Base-by-base conservation (phyloP, 805 yeast genomes). In the Candida saitoana region DNA sequence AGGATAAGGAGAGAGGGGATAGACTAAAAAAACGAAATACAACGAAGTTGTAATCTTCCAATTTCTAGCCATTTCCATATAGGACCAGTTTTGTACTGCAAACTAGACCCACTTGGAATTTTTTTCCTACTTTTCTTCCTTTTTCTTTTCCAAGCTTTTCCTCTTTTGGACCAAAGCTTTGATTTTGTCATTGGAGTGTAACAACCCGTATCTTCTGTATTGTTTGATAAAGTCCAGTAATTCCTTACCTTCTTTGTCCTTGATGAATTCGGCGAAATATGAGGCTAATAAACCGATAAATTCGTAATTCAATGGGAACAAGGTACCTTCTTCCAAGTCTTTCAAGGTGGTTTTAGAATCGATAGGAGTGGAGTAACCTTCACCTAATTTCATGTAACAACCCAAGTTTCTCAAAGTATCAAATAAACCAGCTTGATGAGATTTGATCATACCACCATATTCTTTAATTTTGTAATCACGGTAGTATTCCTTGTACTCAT, bases 401-500 rank as follows among this genome's bases (percentile, higher is more conserved):
- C 93, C 93, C 45, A 82, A 76, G 48, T 71, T 71, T 47, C 61
- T 65, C 49, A 88, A 71, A 36, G 61, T 67, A 24, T 73, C 76
- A 50, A 90, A 79, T 38, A 81, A 57, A 16, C 96, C 96, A 19
- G 76, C 68, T 57, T 78, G 79, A 59, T 79, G 84, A 7, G 96
- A 96, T 54, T 77, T 75, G 39, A 88, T 76, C 52, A 87, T 70
- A 18, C 88, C 87, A 44, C 96, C 96, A 50, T 71, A 77, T 53
- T 77, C 71, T 50, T 80, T 75, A 57, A 85, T 77, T 54, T 75
- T 74, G 51, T 64, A 66, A 39, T 81, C 79, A 54, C 91, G 79
- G 71, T 79, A 84, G 54, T 66, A 72, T 47, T 80, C 84, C 54
- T 77, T 77, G 73, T 83, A 91, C 48, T 80, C 88, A 31, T 79